phyloP scores from a whole-genome alignment of 2,329 filamentous ascomycete genomes.

The Oidium heveae region DNA sequence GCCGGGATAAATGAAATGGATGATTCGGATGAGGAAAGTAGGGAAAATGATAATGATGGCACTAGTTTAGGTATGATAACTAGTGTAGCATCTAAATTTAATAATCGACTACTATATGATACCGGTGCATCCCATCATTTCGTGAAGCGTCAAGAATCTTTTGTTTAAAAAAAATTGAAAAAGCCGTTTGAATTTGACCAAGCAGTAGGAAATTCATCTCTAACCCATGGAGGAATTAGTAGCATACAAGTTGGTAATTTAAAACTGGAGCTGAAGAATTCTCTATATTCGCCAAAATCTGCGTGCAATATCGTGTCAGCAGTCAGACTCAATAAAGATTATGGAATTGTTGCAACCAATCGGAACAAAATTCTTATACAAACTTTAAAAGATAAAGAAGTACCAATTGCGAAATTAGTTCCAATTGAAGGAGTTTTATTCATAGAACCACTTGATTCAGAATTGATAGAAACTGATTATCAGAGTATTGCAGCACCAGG shows the following conservation, averaged over 20 bases:
- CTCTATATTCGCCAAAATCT: neutral
- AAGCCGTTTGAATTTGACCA: neutral
- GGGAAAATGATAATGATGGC: neutral
- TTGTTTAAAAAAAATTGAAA: neutral
- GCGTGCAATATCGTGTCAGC: neutral
- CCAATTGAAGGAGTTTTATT: neutral
- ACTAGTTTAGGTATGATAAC: neutral
- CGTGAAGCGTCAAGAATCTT: neutral
- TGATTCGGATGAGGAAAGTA: neutral
- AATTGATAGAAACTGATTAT: no score
- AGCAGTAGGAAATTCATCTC: neutral
- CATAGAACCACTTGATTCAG: neutral
- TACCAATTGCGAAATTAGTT: neutral
- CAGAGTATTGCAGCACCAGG: neutral
- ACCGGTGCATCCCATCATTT: neutral
- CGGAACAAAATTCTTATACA: neutral
- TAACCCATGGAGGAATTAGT: neutral
- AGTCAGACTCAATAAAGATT: slow-evolving; percentile 4
- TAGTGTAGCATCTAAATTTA: neutral
- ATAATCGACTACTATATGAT: neutral
- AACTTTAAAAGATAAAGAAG: neutral
- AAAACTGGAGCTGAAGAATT: neutral
- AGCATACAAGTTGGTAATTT: neutral
- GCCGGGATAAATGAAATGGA: no score
- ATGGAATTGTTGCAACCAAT: neutral